Evolutionary conservation across 2,329 filamentous ascomycete species (phyloP).

Genomic region (Bipolaris gigantea): DNA sequence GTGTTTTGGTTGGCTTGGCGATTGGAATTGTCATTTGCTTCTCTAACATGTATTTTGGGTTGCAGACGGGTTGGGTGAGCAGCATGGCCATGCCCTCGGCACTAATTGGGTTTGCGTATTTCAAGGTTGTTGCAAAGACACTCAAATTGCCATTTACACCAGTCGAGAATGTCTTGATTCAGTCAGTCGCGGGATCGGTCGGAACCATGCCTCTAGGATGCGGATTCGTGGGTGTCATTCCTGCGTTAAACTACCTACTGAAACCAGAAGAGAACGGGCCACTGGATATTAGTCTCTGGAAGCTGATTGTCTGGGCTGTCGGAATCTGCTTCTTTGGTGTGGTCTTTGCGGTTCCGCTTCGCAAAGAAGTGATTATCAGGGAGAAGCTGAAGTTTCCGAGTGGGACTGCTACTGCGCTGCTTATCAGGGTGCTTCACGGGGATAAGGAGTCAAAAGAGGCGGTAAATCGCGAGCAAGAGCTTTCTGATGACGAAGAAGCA

Average conservation of each 20-base stretch:
- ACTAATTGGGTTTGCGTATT: conserved; percentile 91
- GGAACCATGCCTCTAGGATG: conserved; percentile 96
- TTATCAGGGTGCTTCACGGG: conserved; percentile 89
- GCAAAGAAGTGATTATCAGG: conserved; percentile 87
- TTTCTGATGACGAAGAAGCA: conserved; percentile 32
- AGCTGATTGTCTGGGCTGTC: conserved; percentile 85
- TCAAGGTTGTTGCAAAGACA: conserved; percentile 74
- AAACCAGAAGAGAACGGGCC: conserved; percentile 77
- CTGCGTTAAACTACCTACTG: conserved; percentile 85
- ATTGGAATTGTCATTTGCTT: conserved; percentile 93
- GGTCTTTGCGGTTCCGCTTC: conserved; percentile 88
- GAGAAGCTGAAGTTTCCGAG: conserved; percentile 94
- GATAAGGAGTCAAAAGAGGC: conserved; percentile 31
- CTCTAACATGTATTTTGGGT: conserved; percentile 98
- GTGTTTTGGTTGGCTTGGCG: conserved; percentile 74
- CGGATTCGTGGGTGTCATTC: conserved; percentile 92
- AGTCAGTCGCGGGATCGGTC: conserved; percentile 92
- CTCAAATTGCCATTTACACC: conserved; percentile 83
- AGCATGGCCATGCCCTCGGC: conserved; percentile 98
- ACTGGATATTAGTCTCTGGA: conserved; percentile 69
- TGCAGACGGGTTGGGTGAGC: conserved; percentile 82
- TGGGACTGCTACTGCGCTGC: conserved; percentile 89
- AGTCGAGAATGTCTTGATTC: conserved; percentile 94
- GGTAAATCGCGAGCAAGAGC: conserved; percentile 8
- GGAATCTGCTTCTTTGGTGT: conserved; percentile 97